These are phyloP conservation scores for Pseudotulostoma volvatum DNA, from an alignment of 495 filamentous ascomycete genomes.

Conservation along the genomic window DNA sequence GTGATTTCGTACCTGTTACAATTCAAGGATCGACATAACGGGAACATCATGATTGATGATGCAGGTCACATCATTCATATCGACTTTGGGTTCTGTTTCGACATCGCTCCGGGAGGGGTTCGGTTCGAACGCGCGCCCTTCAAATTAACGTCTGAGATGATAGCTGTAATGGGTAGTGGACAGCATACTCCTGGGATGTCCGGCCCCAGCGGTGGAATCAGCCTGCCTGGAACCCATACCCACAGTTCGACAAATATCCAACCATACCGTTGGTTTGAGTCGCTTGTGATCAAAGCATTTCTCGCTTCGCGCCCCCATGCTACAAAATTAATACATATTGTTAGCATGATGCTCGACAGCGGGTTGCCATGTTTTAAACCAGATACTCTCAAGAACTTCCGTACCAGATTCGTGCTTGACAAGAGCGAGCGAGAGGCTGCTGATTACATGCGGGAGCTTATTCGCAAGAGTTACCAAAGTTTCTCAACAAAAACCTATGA, in stretches of 20 bases:
- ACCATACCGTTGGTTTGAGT: conserved; percentile 89
- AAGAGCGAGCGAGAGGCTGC: conserved; percentile 89
- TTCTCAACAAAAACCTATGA: conserved; percentile 88
- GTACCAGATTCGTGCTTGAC: conserved; percentile 82
- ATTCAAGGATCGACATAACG: conserved; percentile 98
- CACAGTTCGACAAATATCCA: conserved; percentile 52
- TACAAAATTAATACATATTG: conserved; percentile 74
- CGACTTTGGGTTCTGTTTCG: conserved; percentile 98
- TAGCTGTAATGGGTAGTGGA: conserved; percentile 89
- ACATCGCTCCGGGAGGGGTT: conserved; percentile 92
- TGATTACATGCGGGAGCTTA: conserved; percentile 76
- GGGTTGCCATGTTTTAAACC: conserved; percentile 97
- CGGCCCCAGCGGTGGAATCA: not conserved
- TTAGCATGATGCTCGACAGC: conserved; percentile 88
- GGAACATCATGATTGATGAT: conserved; percentile 98
- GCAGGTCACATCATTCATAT: conserved; percentile 96
- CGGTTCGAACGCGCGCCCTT: conserved; percentile 96
- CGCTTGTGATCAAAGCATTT: conserved; percentile 89
- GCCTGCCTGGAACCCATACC: conserved; percentile 18
- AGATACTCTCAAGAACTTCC: conserved; percentile 82
- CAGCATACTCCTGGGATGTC: conserved; percentile 7
- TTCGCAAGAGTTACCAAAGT: conserved; percentile 75
- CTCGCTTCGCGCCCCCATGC: conserved; percentile 75
- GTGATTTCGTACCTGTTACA: conserved; percentile 92
- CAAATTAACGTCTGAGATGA: conserved; percentile 94